Evolutionary conservation across 202 grass and related monocot species (phyloP).

Genomic region (Setaria italica): DNA sequence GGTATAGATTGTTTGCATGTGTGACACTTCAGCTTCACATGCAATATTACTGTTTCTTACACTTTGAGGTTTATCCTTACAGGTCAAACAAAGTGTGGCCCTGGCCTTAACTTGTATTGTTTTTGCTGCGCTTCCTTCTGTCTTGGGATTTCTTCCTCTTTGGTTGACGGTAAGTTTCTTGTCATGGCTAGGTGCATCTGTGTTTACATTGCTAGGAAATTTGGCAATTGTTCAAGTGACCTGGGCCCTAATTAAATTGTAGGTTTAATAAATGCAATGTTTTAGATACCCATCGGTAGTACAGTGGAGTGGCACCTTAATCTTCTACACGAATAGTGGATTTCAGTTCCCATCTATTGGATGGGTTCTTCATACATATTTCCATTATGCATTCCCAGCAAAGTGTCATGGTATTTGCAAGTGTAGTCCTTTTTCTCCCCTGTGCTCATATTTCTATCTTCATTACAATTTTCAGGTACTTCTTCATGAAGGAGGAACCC

Average conservation of each 20-base stretch:
- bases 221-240: background rate
- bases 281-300: background rate
- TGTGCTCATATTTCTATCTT: background rate
- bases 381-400: background rate
- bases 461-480: conserved; percentile 66
- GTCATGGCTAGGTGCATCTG: conserved; percentile 10
- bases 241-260: background rate
- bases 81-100: conserved; percentile 99
- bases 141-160: conserved; percentile 96
- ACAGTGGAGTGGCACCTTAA: background rate
- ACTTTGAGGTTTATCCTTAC: conserved; percentile 48
- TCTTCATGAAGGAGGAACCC: conserved; percentile 94
- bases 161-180: conserved; percentile 86
- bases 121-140: conserved; percentile 93
- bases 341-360: background rate
- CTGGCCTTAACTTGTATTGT: conserved; percentile 94
- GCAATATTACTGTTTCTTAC: conserved; percentile 41
- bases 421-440: background rate
- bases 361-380: background rate
- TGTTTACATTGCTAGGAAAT: background rate
- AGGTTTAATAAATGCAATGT: background rate
- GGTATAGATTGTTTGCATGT: conserved; percentile 46
- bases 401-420: background rate
- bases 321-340: background rate
- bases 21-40: conserved; percentile 28